A percentile compares a stretch with the other conserved stretches of the same genome.
Conservation (phyloP, 2,329 filamentous ascomycete genomes). For the Corynespora cassiicola region DNA sequence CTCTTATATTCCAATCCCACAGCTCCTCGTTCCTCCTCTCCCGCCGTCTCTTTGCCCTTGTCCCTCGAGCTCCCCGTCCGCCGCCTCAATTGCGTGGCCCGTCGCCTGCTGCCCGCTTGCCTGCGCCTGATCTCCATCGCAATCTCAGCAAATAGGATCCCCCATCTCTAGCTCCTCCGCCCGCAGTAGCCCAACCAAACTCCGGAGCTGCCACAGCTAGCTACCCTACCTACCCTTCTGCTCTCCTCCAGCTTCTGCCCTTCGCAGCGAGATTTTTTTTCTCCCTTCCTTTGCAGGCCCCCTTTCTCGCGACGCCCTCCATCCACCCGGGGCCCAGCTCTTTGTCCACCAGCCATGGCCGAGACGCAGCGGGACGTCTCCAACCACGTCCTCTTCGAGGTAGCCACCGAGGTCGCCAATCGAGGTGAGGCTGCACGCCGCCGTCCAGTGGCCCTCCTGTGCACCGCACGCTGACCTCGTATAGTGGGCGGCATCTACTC, state of each 20-base stretch:
- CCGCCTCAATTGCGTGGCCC: conserved; percentile 18
- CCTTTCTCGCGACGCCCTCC: no score
- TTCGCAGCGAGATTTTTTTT: conserved; percentile 7
- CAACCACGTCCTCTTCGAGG: conserved; percentile 95
- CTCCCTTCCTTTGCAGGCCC: no score
- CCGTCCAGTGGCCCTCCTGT: no score
- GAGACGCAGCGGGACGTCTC: conserved; percentile 72
- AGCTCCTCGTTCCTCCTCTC: conserved; percentile 9
- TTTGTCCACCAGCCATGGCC: conserved; percentile 32
- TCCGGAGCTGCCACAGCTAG: no score
- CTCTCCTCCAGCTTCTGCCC: conserved; percentile 19
- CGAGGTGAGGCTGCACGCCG: no score
- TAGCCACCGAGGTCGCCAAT: conserved; percentile 97
- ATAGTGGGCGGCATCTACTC: conserved; percentile 98
- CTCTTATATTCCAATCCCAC: conserved; percentile 10
- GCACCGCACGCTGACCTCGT: conserved; percentile 21
- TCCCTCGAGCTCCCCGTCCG: conserved; percentile 17
- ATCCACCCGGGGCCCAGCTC: no score
- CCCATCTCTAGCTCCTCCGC: conserved; percentile 36
- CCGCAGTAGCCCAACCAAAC: conserved; percentile 34
- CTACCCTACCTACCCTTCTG: no score
- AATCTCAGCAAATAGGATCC: conserved; percentile 19
- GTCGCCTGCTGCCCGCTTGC: conserved; percentile 5
- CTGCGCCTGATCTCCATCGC: conserved; percentile 22
- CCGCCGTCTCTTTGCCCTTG: conserved; percentile 10